Conservation (phyloP, 306 rosid genomes). For the Vigna unguiculata region DNA sequence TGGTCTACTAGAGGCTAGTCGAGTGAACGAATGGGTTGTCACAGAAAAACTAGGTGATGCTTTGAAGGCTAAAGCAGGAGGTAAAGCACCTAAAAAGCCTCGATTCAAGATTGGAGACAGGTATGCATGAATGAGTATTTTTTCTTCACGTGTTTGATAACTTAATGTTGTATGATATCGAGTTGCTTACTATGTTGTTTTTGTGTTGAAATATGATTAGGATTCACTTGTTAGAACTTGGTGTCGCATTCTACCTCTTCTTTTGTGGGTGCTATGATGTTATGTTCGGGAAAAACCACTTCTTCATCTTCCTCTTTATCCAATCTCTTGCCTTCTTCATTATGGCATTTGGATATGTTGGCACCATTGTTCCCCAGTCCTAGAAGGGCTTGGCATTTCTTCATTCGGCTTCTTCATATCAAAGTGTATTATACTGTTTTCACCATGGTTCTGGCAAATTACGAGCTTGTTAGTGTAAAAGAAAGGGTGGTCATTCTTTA, state of each 20-base stretch:
- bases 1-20: conserved; percentile 81
- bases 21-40: conserved; percentile 96
- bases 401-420: conserved; percentile 40
- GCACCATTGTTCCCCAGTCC: conserved; percentile 81
- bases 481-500: conserved; percentile 54
- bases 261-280: conserved; percentile 77
- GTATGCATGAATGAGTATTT: conserved; percentile 50
- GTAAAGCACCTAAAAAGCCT: conserved; percentile 66
- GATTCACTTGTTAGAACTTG: conserved; percentile 76
- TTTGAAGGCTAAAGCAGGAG: conserved; percentile 60
- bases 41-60: conserved; percentile 94
- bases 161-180: background rate
- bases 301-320: conserved; percentile 73
- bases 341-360: conserved; percentile 84
- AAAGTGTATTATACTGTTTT: conserved; percentile 51
- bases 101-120: conserved; percentile 80
- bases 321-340: conserved; percentile 84
- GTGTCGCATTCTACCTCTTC: conserved; percentile 78
- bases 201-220: conserved; percentile 51
- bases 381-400: conserved; percentile 47
- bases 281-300: conserved; percentile 78
- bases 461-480: conserved; percentile 50
- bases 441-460: conserved; percentile 45
- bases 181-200: conserved; percentile 12
- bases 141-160: background rate